These are phyloP conservation scores for Hymenoscyphus repandus DNA, from an alignment of 2,329 filamentous ascomycete genomes.

Conservation along the genomic window DNA sequence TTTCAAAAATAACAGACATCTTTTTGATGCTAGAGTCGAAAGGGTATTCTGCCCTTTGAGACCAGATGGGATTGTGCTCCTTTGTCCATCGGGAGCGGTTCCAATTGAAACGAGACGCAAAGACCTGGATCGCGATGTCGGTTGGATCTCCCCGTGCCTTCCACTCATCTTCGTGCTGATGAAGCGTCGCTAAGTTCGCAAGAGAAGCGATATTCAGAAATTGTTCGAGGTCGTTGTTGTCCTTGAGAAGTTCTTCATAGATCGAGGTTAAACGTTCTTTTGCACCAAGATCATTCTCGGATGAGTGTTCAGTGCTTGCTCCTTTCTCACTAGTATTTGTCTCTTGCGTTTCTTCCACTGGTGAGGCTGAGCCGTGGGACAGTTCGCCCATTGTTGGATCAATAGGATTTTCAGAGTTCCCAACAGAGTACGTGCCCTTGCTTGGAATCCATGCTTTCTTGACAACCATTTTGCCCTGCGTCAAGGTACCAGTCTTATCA, in stretches of 20 bases:
- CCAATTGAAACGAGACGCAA: slow-evolving; percentile 63
- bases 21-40: slow-evolving; percentile 73
- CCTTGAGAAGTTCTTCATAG: slow-evolving; percentile 35
- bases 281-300: too few relatives aligned
- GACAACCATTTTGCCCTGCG: slow-evolving; percentile 43
- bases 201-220: slow-evolving; percentile 60
- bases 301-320: neutral
- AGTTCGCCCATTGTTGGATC: slow-evolving; percentile 44
- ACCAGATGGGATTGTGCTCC: slow-evolving; percentile 47
- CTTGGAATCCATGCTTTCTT: slow-evolving; percentile 50
- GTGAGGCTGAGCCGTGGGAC: slow-evolving; percentile 31
- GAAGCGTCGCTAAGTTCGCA: slow-evolving; percentile 60
- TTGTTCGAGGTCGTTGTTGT: slow-evolving; percentile 44
- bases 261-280: too few relatives aligned
- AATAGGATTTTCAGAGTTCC: slow-evolving; percentile 43
- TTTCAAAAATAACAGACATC: slow-evolving; percentile 65
- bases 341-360: slow-evolving; percentile 20
- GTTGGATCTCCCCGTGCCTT: slow-evolving; percentile 62
- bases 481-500: slow-evolving; percentile 70
- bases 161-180: slow-evolving; percentile 50
- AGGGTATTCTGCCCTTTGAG: slow-evolving; percentile 61
- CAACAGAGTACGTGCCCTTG: slow-evolving; percentile 46
- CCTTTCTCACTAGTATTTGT: slow-evolving; percentile 5
- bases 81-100: slow-evolving; percentile 48
- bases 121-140: slow-evolving; percentile 71